Conservation (phyloP, 805 yeast genomes). For the Kodamaea laetipori region DNA sequence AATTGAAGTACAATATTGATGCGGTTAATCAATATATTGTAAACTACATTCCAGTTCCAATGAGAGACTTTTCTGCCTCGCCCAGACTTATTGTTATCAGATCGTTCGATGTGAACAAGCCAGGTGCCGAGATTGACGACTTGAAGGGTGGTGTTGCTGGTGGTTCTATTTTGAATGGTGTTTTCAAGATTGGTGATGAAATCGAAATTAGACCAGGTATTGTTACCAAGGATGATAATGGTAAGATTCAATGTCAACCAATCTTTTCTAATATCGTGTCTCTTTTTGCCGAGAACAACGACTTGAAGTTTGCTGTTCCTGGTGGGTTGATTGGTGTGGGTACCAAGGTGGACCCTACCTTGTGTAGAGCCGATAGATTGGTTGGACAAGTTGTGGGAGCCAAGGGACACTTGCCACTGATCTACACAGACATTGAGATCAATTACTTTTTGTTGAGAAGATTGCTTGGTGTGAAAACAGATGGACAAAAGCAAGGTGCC, state of each 20-base stretch:
- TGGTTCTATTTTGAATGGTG: slow-evolving; percentile 97
- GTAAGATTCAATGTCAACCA: slow-evolving; percentile 91
- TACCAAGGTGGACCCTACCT: slow-evolving; percentile 96
- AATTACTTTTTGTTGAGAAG: slow-evolving; percentile 96
- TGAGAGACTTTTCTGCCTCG: slow-evolving; percentile 89
- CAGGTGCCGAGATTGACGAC: slow-evolving; percentile 96
- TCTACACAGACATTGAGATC: slow-evolving; percentile 96
- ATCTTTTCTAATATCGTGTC: slow-evolving; percentile 93
- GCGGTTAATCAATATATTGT: slow-evolving; percentile 97
- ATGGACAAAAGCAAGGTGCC: slow-evolving; percentile 90
- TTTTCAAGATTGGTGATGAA: slow-evolving; percentile 94
- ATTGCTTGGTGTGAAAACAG: slow-evolving; percentile 96
- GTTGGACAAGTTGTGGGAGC: slow-evolving; percentile 99
- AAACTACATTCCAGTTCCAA: slow-evolving; percentile 92
- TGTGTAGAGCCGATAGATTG: slow-evolving; percentile 98
- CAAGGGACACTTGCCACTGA: slow-evolving; percentile 91
- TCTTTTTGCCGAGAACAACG: slow-evolving; percentile 95
- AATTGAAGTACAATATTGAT: slow-evolving; percentile 96
- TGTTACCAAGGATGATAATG: slow-evolving; percentile 88
- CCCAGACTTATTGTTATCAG: slow-evolving; percentile 97
- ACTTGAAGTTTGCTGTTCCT: slow-evolving; percentile 97
- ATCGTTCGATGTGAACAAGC: slow-evolving; percentile 96
- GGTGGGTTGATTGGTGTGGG: slow-evolving; percentile 99
- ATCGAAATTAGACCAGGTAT: slow-evolving; percentile 99
- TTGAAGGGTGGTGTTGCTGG: slow-evolving; percentile 99